Base-by-base conservation (phyloP, 1,284 basidiomycete genomes). In the Cryptococcus sp. region DNA sequence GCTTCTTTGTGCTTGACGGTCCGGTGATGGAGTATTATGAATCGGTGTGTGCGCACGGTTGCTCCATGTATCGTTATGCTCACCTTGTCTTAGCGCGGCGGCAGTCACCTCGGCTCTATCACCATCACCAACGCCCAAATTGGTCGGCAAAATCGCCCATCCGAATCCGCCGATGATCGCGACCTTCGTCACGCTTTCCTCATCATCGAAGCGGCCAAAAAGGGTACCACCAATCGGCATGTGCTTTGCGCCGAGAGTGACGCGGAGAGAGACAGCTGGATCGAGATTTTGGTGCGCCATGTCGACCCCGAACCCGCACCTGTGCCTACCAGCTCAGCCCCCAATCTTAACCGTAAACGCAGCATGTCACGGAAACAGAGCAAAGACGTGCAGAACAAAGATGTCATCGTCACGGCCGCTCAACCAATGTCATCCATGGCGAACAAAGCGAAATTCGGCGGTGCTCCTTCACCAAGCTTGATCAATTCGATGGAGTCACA, bases 191-290 rank as follows among this genome's bases (percentile, higher is more conserved):
- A 99, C 72, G 95, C 95, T 0, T 98, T 99, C 80, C 85, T 99
- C 58, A 92, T 99, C 70, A 91, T 98, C 61, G 93, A 97, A 77
- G 86, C 85, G 54, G 84, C 83, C 2, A 87, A 87, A 15, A 84
- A 83, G 46, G 73, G 88, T 5, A 84, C 87, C 50, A 85, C 85
- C 63, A 84, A 88, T 51, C 83, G 91, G 22, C 95, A 98, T 74
- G 93, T 99, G 34, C 81, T 99, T 4, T 98, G 95, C 70, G 95
- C 95, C 0, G 92, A 96, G 77, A 97, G 89, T 72, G 95, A 99
- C 76, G 80, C 83, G 48, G 93, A 96, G 71, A 84, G 95, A 41
- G 95, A 99, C 73, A 84, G 83, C 57, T 99, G 95, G 95, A 93
- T 98, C 38, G 89, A 94, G 58, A 88, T 93, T 63, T 86, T 99